Evolutionary conservation across 2,329 filamentous ascomycete genomes (phyloP), one percentile per base, ranked within the genome.

Genomic region (Exutisphaerella laricina): DNA sequence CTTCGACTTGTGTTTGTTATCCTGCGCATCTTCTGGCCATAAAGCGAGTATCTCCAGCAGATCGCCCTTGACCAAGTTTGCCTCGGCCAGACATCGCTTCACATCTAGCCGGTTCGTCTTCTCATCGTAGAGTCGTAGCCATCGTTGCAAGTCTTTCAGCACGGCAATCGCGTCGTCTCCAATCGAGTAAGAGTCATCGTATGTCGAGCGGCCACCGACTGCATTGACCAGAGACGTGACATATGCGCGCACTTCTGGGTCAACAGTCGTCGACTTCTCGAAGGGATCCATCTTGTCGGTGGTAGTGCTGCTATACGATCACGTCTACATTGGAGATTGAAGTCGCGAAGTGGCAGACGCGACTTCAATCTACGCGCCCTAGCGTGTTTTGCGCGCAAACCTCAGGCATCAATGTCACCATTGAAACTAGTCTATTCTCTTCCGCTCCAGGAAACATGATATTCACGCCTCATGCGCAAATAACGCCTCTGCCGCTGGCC

Each of bases 81-180:
- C 85, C 65, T 97, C 88, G 59, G 88, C 83, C 54, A 97, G 74
- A 64, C 88, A 96, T 67, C 92, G 78, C 48, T 90, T 89, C 46
- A 98, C 92, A 62, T 98, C 92, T 74, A 94, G 84, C 54, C 90
- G 84, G 62, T 95, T 94, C 52, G 84, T 80, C 64, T 94, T 94
- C 62, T 94, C 86, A 46, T 62, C 59, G 57, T 62, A 60, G 50
- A 95, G 80, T 56, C 88, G 88, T 54, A 98, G 77, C 92, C 92
- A 98, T 78, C 84, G 84, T 62, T 92, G 90, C 41, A 98, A 75
- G 67, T 98, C 92, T 50, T 90, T 88, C 44, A 98, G 73, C 59
- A 89, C 92, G 45, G 92, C 86, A 47, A 94, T 73, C 9, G 89
- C 90, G 62, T 96, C 90, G 66, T 97, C 90, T 66, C 92, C 92